Evolutionary conservation across 176 grass and related monocot genomes (phyloP), one percentile per base, ranked within the genome.

Genomic region (Oryza rufipogon): DNA sequence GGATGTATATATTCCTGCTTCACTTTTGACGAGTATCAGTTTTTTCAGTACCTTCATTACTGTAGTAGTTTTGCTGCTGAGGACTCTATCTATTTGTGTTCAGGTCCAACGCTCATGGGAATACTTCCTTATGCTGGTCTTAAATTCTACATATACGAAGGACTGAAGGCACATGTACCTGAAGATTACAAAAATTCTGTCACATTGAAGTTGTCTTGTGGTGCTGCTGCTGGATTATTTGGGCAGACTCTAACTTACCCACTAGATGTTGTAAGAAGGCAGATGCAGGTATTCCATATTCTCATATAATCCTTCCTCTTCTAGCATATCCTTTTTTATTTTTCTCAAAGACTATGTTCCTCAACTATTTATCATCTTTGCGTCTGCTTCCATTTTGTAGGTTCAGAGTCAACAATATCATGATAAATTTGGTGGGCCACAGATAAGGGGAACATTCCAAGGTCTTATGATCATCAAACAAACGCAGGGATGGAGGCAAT

Each of bases 81-180:
- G 9, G 9, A 64, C 84, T 20, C 46, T 67, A 71, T 10, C 58
- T 72, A 82, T 76, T 82, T 63, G 72, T 73, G 63, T 86, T 83
- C 80, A 94, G 89, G 93, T 77, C 93, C 96, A 67, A 98, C 96
- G 0, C 89, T 95, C 54, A 87, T 98, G 64, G 93, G 93, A 26
- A 95, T 98, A 90, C 91, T 98, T 91, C 93, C 96, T 49, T 98
- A 98, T 80, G 96, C 96, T 88, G 96, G 96, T 90, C 91, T 98
- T 54, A 98, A 98, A 76, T 98, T 98, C 85, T 98, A 98, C 83
- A 98, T 98, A 81, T 98, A 93, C 13, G 96, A 95, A 92, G 96
- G 94, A 41, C 83, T 98, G 61, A 95, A 98, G 83, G 79, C 80
- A 54, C 88, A 86, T 6, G 89, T 98, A 80, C 93, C 96, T 85